Conservation (phyloP, 1,284 basidiomycete species). For the Boletus austroedulis region DNA sequence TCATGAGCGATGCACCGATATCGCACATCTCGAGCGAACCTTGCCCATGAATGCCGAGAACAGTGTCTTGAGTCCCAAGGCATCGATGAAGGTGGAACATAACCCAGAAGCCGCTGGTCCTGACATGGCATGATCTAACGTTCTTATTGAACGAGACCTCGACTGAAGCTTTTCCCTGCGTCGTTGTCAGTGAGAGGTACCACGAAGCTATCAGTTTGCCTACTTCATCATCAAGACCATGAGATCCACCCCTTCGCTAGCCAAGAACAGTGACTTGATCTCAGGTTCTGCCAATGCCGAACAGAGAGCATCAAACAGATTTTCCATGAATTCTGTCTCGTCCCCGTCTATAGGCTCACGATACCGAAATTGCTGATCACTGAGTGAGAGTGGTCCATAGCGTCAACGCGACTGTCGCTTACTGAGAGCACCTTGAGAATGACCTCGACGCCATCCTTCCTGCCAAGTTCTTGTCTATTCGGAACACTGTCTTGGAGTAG, state of each 20-base stretch:
- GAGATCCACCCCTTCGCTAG: constrained; percentile 92
- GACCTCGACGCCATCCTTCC: constrained; percentile 76
- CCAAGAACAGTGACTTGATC: constrained; percentile 79
- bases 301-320: constrained; percentile 88
- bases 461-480: constrained; percentile 64
- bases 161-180: constrained; percentile 79
- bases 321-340: constrained; percentile 97
- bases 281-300: constrained; percentile 73
- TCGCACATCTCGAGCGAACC: constrained; percentile 42
- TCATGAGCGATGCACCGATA: constrained; percentile 2
- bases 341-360: constrained; percentile 82
- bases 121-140: constrained; percentile 88
- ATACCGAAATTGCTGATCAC: constrained; percentile 75
- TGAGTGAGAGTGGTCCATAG: constrained; percentile 17
- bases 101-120: constrained; percentile 68
- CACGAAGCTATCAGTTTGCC: constrained; percentile 26
- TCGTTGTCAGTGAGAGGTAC: constrained; percentile 12
- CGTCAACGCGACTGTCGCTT: constrained; percentile 33
- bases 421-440: constrained; percentile 81
- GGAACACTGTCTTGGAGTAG: constrained; percentile 71
- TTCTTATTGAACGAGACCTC: constrained; percentile 82
- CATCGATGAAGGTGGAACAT: constrained; percentile 89
- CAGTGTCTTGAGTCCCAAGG: constrained; percentile 81
- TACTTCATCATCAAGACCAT: constrained; percentile 97
- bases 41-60: constrained; percentile 94